Evolutionary conservation across 495 filamentous ascomycete species (phyloP).

Genomic region (Daldinia caldariorum): DNA sequence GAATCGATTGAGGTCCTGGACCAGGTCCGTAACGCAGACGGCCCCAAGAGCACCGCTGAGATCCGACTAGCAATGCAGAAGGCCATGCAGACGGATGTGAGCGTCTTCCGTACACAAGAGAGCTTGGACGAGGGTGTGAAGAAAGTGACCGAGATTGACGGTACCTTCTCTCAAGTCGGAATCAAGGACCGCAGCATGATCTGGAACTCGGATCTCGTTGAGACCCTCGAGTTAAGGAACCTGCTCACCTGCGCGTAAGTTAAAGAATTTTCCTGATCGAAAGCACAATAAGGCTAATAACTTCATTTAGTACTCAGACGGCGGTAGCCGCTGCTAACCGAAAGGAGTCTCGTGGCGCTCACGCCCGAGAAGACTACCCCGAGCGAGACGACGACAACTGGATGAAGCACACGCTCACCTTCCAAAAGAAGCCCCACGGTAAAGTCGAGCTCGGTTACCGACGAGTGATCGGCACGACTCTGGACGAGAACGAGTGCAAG

Average conservation of each 20-base stretch:
- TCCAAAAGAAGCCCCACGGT: slow-evolving; percentile 88
- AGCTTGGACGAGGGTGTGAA: slow-evolving; percentile 83
- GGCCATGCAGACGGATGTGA: slow-evolving; percentile 96
- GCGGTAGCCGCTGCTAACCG: slow-evolving; percentile 84
- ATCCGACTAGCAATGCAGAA: slow-evolving; percentile 95
- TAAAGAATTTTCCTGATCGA: neutral
- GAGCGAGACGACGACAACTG: slow-evolving; percentile 92
- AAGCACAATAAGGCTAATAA: slow-evolving; percentile 31
- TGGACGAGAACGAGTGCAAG: slow-evolving; percentile 92
- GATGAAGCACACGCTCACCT: slow-evolving; percentile 98
- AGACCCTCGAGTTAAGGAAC: slow-evolving; percentile 94
- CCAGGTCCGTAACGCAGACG: slow-evolving; percentile 80
- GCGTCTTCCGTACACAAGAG: slow-evolving; percentile 96
- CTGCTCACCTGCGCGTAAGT: slow-evolving; percentile 91
- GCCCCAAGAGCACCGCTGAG: slow-evolving; percentile 85
- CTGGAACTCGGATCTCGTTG: slow-evolving; percentile 97
- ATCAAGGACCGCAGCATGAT: slow-evolving; percentile 99
- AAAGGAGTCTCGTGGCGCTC: slow-evolving; percentile 93
- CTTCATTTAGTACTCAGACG: slow-evolving; percentile 72
- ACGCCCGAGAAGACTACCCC: slow-evolving; percentile 94
- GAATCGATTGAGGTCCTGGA: slow-evolving; percentile 88
- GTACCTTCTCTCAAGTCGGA: slow-evolving; percentile 79
- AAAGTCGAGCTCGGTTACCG: slow-evolving; percentile 81
- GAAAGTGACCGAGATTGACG: slow-evolving; percentile 82
- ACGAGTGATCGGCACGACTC: slow-evolving; percentile 75